These are phyloP conservation scores for Trifolium fragiferum DNA, from an alignment of 306 rosid genomes.

Conservation along the genomic window DNA sequence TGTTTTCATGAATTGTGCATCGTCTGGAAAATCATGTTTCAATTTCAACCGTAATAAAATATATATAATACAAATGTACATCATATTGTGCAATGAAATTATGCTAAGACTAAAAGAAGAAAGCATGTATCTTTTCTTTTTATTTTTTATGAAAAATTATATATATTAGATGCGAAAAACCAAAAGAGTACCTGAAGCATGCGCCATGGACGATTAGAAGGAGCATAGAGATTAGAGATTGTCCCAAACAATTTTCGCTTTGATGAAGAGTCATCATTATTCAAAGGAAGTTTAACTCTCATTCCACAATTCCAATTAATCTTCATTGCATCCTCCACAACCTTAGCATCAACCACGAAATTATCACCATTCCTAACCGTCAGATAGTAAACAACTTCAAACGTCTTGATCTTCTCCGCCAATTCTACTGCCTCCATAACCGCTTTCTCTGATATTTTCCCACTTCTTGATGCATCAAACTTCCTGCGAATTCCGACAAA, in stretches of 20 bases:
- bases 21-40: too few relatives aligned
- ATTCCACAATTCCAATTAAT: conserved; percentile 53
- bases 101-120: too few relatives aligned
- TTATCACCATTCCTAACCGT: conserved; percentile 40
- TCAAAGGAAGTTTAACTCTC: conserved; percentile 64
- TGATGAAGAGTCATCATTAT: conserved; percentile 60
- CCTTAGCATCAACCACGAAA: conserved; percentile 66
- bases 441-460: not conserved
- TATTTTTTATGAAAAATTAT: too few relatives aligned
- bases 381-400: conserved; percentile 73
- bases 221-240: not conserved
- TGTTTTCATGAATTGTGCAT: too few relatives aligned
- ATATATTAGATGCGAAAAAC: too few relatives aligned
- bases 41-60: too few relatives aligned
- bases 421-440: conserved; percentile 59
- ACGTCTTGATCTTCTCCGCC: conserved; percentile 55
- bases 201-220: not conserved
- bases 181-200: not conserved
- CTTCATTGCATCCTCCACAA: conserved; percentile 52
- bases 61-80: too few relatives aligned
- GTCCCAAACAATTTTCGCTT: conserved; percentile 43
- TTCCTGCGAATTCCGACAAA: conserved; percentile 64
- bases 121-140: too few relatives aligned
- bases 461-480: not conserved
- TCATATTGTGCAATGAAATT: too few relatives aligned